Base-by-base conservation (phyloP, 768 basidiomycete genomes). In the Lactifluus hygrophoroides region DNA sequence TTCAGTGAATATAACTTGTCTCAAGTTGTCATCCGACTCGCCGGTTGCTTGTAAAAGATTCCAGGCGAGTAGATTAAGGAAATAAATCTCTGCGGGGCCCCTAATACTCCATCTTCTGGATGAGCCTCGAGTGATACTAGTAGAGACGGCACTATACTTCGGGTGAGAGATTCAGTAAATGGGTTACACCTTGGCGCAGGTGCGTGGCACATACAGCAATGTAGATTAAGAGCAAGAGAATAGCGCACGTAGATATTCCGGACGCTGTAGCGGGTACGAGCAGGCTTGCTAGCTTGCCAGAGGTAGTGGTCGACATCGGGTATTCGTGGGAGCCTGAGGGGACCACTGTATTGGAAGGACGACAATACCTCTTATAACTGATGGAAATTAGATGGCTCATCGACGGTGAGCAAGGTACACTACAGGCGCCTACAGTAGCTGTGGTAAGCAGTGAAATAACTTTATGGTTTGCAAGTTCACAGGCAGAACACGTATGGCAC, bases 11-110 rank as follows among this genome's bases (percentile, higher is more conserved):
- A 14, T 10, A n/a, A 34, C 19, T 23, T 35, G 23, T n/a, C 25
- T 25, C 13, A 14, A 10, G n/a, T 21, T 9, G 23, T 25, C 19
- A 25, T 7, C 23, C n/a, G 19, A 35, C 30, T 38, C 44, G 63
- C 64, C 68, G 21, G 57, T n/a, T 17, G 66, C 65, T 37, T 67
- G 67, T 16, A 69, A 56, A 21, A 69, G 45, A 40, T 69, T 68
- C 14, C 57, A 67, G 17, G 62, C 56, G 13, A 69, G 54, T 23
- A 67, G 61, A 30, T 60, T 60, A 25, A 68, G 58, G 25, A 69
- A 64, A 43, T 65, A 66, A 45, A 25, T 17, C 28, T 85, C 79
- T 81, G 84, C 76, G 14, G 51, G 8, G 25, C 40, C 37, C 7
- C 19, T 27, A 17, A 43, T 43, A 38, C 27, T 52, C 37, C 40